These are phyloP conservation scores for Acrodontium crateriforme DNA, from an alignment of 2,329 filamentous ascomycete species.

Conservation along the genomic window DNA sequence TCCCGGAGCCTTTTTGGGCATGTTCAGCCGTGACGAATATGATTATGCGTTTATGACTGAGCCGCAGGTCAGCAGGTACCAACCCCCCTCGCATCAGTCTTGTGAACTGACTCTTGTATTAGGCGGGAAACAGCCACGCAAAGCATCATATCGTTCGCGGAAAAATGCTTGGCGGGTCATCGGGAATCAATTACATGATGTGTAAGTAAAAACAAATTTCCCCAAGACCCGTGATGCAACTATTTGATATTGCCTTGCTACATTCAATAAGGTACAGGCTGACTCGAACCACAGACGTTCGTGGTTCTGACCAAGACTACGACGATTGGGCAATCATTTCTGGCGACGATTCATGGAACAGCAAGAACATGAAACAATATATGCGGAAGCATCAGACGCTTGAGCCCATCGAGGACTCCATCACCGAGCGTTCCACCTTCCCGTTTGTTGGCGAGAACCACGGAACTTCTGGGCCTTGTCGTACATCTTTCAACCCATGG, in stretches of 20 bases:
- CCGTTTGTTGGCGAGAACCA: conserved; percentile 22
- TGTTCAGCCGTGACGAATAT: conserved; percentile 10
- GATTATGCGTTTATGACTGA: conserved; percentile 6
- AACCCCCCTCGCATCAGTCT: background rate
- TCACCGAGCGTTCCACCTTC: conserved; percentile 16
- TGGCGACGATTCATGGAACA: conserved; percentile 33
- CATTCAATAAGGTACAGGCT: background rate
- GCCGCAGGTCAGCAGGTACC: conserved; percentile 5
- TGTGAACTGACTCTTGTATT: background rate
- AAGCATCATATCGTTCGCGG: conserved; percentile 2
- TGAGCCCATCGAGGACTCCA: conserved; percentile 17
- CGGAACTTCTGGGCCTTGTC: conserved; percentile 22
- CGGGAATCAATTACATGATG: conserved; percentile 5
- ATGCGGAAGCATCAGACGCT: conserved; percentile 26
- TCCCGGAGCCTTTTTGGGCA: conserved; percentile 4
- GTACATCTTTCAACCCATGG: conserved; percentile 23
- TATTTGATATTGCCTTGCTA: no score
- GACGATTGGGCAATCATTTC: conserved; percentile 32
- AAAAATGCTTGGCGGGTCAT: conserved; percentile 2
- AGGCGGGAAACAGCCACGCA: background rate
- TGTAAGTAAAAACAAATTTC: no score
- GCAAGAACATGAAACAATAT: conserved; percentile 33
- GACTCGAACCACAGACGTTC: conserved; percentile 21
- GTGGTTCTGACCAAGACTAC: conserved; percentile 32
- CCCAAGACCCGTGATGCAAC: no score